phyloP scores from a whole-genome alignment of 345 rosid species.

The Syzygium jambos region DNA sequence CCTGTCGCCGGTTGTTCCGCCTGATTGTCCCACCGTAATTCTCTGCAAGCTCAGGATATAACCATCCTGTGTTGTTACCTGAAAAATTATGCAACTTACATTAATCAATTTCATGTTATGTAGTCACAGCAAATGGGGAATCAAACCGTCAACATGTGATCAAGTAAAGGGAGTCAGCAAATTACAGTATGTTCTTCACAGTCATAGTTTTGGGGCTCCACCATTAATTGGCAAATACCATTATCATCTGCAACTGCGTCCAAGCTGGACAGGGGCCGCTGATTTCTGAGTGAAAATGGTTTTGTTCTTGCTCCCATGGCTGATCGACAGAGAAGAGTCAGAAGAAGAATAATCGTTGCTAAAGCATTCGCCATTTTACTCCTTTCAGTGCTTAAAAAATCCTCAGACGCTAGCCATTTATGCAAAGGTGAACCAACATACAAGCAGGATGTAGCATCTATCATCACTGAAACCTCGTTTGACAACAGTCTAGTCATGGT shows the following conservation, averaged over 20 bases:
- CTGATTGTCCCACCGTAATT: slow-evolving; percentile 29
- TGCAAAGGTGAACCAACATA: not conserved
- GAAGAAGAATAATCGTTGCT: not conserved
- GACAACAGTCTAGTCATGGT: not conserved
- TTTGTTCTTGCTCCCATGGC: slow-evolving; percentile 8
- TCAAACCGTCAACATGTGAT: not conserved
- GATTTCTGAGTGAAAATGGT: not conserved
- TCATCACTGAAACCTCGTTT: not conserved
- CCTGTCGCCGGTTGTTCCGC: slow-evolving; percentile 8
- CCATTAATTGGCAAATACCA: slow-evolving; percentile 28
- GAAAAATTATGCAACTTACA: slow-evolving; percentile 1
- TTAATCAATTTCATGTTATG: not conserved
- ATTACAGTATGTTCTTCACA: slow-evolving; percentile 31
- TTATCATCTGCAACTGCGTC: slow-evolving; percentile 1
- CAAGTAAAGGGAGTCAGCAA: not conserved
- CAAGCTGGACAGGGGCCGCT: not conserved
- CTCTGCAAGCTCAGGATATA: slow-evolving; percentile 49
- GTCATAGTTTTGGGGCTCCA: slow-evolving; percentile 18
- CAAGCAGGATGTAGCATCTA: not conserved
- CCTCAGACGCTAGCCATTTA: not conserved
- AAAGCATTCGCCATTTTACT: not conserved
- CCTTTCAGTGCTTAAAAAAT: not conserved
- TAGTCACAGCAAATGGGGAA: no score
- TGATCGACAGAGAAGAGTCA: slow-evolving; percentile 14
- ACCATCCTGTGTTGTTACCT: slow-evolving; percentile 56